Percentiles rank a stretch among this genome's conserved stretches.
These are phyloP conservation scores for Ceratobasidium sp. DNA, from an alignment of 1,284 basidiomycete genomes.

Conservation along the genomic window DNA sequence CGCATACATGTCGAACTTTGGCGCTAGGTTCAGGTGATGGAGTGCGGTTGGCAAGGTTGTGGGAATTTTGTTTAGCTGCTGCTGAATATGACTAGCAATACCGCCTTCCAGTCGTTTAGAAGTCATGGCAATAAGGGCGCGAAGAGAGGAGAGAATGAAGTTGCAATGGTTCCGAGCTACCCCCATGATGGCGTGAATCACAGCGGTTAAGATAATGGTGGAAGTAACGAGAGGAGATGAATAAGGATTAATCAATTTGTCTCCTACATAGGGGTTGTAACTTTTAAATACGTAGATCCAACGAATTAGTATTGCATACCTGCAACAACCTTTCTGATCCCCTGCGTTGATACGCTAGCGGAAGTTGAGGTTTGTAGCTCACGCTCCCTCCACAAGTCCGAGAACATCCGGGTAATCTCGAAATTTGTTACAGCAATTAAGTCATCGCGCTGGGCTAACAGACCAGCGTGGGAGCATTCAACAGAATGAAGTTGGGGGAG, in stretches of 20 bases:
- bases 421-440: not conserved
- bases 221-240: not conserved
- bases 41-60: not conserved
- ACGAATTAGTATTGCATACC: not conserved
- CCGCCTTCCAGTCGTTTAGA: not conserved
- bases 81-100: not conserved
- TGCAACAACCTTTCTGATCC: not conserved
- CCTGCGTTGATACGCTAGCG: not conserved
- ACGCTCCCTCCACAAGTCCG: not conserved
- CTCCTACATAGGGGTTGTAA: not conserved
- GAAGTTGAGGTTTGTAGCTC: not conserved
- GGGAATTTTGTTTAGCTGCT: not conserved
- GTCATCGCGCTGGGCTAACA: conserved; percentile 3
- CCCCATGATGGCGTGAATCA: no score
- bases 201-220: not conserved
- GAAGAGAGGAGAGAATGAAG: not conserved
- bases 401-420: not conserved
- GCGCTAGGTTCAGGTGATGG: not conserved
- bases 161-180: conserved; percentile 1
- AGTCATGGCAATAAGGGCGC: not conserved
- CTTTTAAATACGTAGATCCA: not conserved
- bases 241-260: not conserved
- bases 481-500: not conserved
- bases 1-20: no score
- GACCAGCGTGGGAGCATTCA: not conserved